Base-by-base conservation (phyloP, 1,284 basidiomycete species). In the Stygiomarasmius scandens region DNA sequence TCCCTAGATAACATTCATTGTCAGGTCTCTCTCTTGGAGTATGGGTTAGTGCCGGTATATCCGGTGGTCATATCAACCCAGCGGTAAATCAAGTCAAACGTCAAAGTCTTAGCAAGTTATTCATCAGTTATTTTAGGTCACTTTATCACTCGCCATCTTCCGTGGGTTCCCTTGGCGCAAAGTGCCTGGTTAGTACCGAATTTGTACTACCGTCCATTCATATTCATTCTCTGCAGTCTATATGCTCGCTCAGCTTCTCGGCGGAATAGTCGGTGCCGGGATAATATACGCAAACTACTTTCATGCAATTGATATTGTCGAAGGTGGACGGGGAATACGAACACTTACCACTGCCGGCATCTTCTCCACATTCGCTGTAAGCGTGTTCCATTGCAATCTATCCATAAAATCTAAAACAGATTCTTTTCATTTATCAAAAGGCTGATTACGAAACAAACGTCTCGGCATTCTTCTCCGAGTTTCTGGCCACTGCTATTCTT, bases 31-130 rank as follows among this genome's bases (percentile, higher is more conserved):
- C 84, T 9, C 74, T 92, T 64, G 89, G 87, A 38, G 87, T 86
- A 1, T 90, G 86, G 86, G 74, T 84, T 6, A 80, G 81, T 12
- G 80, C 77, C 51, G 84, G 84, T 48, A 81, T 89, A 58, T 89
- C 88, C 49, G 89, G 90, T 20, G 90, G 89, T 32, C 90, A 92
- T 66, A 82, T 92, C 61, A 92, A 92, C 66, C 90, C 90, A 46
- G 89, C 88, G 22, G 89, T 85, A 69, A 23, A 74, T 70, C 14
- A 55, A 63, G 55, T 49, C 6, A n/a, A 45, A 34, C 29, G 5
- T 9, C 8, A 16, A 41, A 12, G 5, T 19, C 16, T 41, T 19
- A 5, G 23, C 12, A 9, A 27, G 60, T 32, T 41, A 11, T 41
- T 32, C n/a, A n/a, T 32, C 29, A 1, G 1, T 27, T 27, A 36